These are phyloP conservation scores for Cutaneotrichosporon spelunceum DNA, from an alignment of 1,284 basidiomycete genomes.

Conservation along the genomic window DNA sequence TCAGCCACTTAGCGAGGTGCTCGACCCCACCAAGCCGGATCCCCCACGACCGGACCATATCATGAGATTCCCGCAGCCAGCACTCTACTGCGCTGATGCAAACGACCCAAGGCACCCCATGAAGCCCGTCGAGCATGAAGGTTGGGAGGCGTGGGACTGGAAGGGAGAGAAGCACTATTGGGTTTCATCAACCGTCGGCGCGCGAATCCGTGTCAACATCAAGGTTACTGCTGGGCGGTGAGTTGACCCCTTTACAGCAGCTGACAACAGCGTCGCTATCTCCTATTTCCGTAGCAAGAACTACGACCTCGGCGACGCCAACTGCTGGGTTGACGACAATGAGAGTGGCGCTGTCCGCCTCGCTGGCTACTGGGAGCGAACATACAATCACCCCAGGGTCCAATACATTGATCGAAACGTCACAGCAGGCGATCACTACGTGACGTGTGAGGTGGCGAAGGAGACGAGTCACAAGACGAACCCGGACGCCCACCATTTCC, in stretches of 20 bases:
- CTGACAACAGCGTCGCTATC: constrained; percentile 43
- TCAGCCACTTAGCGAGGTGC: constrained; percentile 41
- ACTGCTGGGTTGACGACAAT: constrained; percentile 54
- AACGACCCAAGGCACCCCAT: constrained; percentile 47
- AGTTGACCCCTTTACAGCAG: constrained; percentile 13
- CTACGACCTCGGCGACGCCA: constrained; percentile 50
- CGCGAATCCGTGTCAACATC: constrained; percentile 48
- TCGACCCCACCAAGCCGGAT: constrained; percentile 36
- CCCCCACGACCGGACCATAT: constrained; percentile 33
- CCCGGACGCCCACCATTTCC: constrained; percentile 49
- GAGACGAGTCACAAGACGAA: constrained; percentile 45
- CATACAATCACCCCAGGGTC: constrained; percentile 48
- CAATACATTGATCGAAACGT: constrained; percentile 51
- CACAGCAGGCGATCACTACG: constrained; percentile 41
- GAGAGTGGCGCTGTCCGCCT: constrained; percentile 43
- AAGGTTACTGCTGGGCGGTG: constrained; percentile 45
- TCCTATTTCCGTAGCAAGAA: constrained; percentile 51
- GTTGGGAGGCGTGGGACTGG: constrained; percentile 49
- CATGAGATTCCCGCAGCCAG: constrained; percentile 39
- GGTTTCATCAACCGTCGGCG: constrained; percentile 40
- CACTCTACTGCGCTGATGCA: constrained; percentile 50
- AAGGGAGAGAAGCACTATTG: constrained; percentile 51
- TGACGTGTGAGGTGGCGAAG: constrained; percentile 50
- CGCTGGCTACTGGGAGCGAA: constrained; percentile 46
- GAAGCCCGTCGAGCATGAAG: constrained; percentile 37